A percentile compares a stretch with the other conserved stretches of the same genome.
These are phyloP conservation scores for Silene noctiflora DNA, from an alignment of 179 eudicot genomes.

Conservation along the genomic window DNA sequence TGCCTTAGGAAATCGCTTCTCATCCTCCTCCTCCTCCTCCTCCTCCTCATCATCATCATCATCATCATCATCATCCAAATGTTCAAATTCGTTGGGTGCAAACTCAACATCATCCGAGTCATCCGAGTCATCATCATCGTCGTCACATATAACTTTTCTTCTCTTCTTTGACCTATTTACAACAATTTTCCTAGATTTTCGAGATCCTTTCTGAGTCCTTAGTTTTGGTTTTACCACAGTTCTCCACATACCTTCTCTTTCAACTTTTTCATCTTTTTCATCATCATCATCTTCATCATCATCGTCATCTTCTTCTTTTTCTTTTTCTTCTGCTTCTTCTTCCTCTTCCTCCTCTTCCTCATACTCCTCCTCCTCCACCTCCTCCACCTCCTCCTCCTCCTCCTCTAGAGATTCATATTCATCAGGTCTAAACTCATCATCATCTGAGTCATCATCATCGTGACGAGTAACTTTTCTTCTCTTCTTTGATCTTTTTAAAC, in stretches of 20 bases:
- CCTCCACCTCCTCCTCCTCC: not conserved
- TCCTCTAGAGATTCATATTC: not conserved
- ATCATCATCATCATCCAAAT: slow-evolving; percentile 61
- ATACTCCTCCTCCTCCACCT: no score
- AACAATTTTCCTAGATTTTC: slow-evolving; percentile 16
- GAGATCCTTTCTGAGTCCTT: not conserved
- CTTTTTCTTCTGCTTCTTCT: not conserved
- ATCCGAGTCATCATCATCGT: slow-evolving; percentile 33
- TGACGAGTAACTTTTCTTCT: not conserved
- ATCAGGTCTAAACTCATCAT: not conserved
- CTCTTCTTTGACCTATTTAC: slow-evolving; percentile 21
- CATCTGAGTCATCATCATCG: not conserved
- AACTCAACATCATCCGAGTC: slow-evolving; percentile 61
- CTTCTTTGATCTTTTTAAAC: not conserved
- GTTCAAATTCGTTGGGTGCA: slow-evolving; percentile 59
- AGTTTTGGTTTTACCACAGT: slow-evolving; percentile 30
- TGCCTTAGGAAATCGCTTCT: slow-evolving; percentile 17
- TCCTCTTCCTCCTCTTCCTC: not conserved
- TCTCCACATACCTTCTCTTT: slow-evolving; percentile 41
- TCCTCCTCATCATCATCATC: slow-evolving; percentile 51
- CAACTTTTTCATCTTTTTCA: slow-evolving; percentile 27
- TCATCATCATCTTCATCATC: slow-evolving; percentile 12
- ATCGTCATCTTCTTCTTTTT: no score
- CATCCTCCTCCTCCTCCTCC: slow-evolving; percentile 61
- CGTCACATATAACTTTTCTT: slow-evolving; percentile 21